phyloP scores from a whole-genome alignment of 163 green algal genomes.

The Volvox carteri region DNA sequence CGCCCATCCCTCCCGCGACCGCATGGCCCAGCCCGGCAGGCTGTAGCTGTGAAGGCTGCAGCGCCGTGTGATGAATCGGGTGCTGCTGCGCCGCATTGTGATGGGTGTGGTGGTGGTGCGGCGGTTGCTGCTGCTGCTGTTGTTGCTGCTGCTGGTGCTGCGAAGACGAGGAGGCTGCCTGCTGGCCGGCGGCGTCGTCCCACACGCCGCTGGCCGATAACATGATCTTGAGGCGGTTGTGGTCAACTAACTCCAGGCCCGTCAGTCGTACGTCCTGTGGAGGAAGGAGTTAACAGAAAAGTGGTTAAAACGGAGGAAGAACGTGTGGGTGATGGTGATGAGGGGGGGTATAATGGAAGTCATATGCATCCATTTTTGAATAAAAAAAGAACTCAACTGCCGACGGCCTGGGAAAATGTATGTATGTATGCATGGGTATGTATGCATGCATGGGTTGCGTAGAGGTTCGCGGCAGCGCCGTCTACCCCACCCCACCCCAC shows the following conservation, averaged over 20 bases:
- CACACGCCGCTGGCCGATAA: conserved; percentile 48
- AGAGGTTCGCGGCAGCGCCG: too few species aligned
- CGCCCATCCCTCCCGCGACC: neutral
- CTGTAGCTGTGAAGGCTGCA: too few species aligned
- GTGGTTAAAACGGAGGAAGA: too few species aligned
- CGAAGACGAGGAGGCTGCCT: neutral
- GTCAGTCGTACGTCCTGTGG: conserved; percentile 58
- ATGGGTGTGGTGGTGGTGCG: neutral
- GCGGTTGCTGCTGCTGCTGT: neutral
- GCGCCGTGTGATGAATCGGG: neutral
- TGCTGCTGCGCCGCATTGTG: conserved; percentile 9
- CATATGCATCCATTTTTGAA: too few species aligned
- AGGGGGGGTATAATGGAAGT: too few species aligned
- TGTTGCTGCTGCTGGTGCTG: neutral
- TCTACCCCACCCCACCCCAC: too few species aligned
- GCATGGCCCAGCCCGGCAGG: too few species aligned
- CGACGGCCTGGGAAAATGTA: too few species aligned
- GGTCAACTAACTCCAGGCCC: conserved; percentile 30
- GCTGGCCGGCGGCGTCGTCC: conserved; percentile 17
- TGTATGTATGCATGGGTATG: neutral
- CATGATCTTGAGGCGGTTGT: conserved; percentile 37
- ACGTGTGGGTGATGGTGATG: too few species aligned
- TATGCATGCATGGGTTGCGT: neutral
- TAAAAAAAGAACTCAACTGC: too few species aligned
- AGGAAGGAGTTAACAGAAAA: too few species aligned